Conservation (phyloP, 345 rosid species). For the Aurinia saxatilis region DNA sequence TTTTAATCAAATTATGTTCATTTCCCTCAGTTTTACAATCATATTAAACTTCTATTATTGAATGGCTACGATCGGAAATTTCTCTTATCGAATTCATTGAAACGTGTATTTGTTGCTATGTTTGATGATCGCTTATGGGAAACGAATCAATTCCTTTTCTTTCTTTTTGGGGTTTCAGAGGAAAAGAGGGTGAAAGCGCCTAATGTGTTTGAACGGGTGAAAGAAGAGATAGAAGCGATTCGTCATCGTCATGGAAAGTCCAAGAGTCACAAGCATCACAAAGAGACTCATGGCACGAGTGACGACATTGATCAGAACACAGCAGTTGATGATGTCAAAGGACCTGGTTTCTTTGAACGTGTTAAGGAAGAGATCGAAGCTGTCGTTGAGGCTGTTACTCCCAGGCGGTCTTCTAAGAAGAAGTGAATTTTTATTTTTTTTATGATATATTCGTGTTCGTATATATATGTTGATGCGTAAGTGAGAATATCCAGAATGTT, state of each 20-base stretch:
- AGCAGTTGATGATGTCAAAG: slow-evolving; percentile 31
- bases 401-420: slow-evolving; percentile 28
- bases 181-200: slow-evolving; percentile 34
- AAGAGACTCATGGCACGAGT: slow-evolving; percentile 43
- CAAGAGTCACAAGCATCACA: slow-evolving; percentile 34
- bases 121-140: neutral
- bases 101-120: neutral
- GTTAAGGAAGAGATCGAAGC: slow-evolving; percentile 54
- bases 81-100: neutral
- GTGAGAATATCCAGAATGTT: no score
- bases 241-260: slow-evolving; percentile 25
- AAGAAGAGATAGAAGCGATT: slow-evolving; percentile 42
- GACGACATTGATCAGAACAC: slow-evolving; percentile 39
- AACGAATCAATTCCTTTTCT: neutral
- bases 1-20: no score
- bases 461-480: neutral
- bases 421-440: neutral
- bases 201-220: slow-evolving; percentile 35
- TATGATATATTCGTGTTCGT: neutral
- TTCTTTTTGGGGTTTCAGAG: neutral
- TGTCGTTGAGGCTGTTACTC: slow-evolving; percentile 32
- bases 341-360: slow-evolving; percentile 38
- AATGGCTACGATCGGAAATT: neutral
- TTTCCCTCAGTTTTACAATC: no score
- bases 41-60: neutral